A percentile compares a stretch with the other conserved stretches of the same genome.
These are phyloP conservation scores for Thermomucor indicae-seudaticae DNA, from an alignment of 371 early-diverging fungal species.

Conservation along the genomic window DNA sequence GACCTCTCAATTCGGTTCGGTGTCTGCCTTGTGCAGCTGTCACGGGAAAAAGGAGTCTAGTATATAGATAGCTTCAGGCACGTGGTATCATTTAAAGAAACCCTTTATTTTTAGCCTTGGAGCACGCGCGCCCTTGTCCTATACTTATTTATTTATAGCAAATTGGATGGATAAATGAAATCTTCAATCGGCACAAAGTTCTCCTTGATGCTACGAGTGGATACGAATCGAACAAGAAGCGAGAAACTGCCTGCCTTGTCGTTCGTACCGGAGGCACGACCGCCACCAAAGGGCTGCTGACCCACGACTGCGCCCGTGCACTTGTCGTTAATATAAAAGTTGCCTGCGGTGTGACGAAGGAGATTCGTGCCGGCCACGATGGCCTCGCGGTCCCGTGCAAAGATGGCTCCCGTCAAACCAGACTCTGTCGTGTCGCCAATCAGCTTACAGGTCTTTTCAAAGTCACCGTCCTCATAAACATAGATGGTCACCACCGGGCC, in stretches of 20 bases:
- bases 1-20: too few relatives aligned
- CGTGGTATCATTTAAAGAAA: too few relatives aligned
- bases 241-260: conserved; percentile 92
- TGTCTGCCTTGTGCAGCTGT: too few relatives aligned
- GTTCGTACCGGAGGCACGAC: conserved; percentile 94
- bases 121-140: too few relatives aligned
- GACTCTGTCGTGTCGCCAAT: conserved; percentile 82
- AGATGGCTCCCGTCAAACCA: conserved; percentile 87
- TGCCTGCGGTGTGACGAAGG: conserved; percentile 90
- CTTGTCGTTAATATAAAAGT: conserved; percentile 99
- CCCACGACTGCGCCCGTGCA: conserved; percentile 97
- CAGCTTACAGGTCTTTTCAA: conserved; percentile 67
- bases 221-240: conserved; percentile 76
- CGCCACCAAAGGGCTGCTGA: conserved; percentile 98
- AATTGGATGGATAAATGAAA: conserved; percentile 86
- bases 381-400: conserved; percentile 85
- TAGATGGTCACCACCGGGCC: conserved; percentile 96
- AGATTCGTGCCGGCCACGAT: conserved; percentile 68
- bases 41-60: too few relatives aligned
- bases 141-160: conserved; percentile 3
- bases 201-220: conserved; percentile 96
- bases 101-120: too few relatives aligned
- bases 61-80: too few relatives aligned
- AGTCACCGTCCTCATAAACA: conserved; percentile 85
- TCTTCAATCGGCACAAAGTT: conserved; percentile 79